These are phyloP conservation scores for Candida ulmi DNA, from an alignment of 805 yeast genomes.

Conservation along the genomic window DNA sequence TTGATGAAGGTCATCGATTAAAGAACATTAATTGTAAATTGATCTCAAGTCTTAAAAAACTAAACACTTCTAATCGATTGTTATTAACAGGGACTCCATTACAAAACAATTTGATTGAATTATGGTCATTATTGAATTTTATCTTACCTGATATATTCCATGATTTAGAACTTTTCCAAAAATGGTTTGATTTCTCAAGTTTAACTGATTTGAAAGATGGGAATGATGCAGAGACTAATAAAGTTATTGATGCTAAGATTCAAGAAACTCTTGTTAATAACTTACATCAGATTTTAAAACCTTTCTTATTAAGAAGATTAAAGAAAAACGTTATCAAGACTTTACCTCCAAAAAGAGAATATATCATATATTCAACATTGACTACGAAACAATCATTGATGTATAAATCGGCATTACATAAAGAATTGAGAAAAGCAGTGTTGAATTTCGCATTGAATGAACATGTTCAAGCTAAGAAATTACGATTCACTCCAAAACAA, in stretches of 20 bases:
- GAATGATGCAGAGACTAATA: slow-evolving; percentile 35
- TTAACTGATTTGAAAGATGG: slow-evolving; percentile 34
- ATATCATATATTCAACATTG: slow-evolving; percentile 68
- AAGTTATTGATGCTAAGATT: slow-evolving; percentile 50
- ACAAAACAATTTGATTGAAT: slow-evolving; percentile 83
- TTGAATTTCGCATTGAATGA: slow-evolving; percentile 45
- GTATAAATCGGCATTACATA: slow-evolving; percentile 46
- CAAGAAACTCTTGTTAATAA: slow-evolving; percentile 63
- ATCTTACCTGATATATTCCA: slow-evolving; percentile 90
- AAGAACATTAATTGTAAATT: slow-evolving; percentile 79
- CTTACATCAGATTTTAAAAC: slow-evolving; percentile 82
- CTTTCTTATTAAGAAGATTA: slow-evolving; percentile 78
- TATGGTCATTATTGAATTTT: slow-evolving; percentile 90
- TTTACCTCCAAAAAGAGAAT: slow-evolving; percentile 88
- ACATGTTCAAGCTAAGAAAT: slow-evolving; percentile 38
- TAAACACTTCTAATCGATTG: slow-evolving; percentile 64
- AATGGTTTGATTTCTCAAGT: slow-evolving; percentile 86
- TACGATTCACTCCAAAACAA: slow-evolving; percentile 18
- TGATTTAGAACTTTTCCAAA: slow-evolving; percentile 83
- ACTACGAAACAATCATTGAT: slow-evolving; percentile 59
- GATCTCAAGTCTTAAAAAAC: slow-evolving; percentile 62
- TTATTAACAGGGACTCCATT: slow-evolving; percentile 94
- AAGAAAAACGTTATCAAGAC: slow-evolving; percentile 65
- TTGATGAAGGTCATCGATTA: slow-evolving; percentile 93
- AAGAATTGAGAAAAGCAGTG: slow-evolving; percentile 38